Evolutionary conservation across 495 filamentous ascomycete genomes (phyloP), one percentile per base, ranked within the genome.

Genomic region (Penicillium riverlandense): DNA sequence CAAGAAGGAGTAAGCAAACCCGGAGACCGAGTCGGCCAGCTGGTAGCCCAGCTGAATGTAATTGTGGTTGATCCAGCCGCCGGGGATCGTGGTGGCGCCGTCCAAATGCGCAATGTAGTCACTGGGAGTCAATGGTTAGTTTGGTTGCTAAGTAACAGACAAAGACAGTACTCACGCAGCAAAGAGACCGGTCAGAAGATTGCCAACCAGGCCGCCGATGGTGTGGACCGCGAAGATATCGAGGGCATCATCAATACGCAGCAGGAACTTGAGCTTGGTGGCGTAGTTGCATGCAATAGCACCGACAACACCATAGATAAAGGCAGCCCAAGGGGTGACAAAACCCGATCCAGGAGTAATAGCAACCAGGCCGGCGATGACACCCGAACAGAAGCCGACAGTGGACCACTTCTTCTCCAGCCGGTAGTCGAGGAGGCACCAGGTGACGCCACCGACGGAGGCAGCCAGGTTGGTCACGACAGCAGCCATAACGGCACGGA

Each of bases 401-500:
- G 89, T 92, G 0, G 90, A 95, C 90, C 91, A 96, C 72, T 96
- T 97, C 50, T 82, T 76, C 65, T 96, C 91, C 27, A 97, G 75
- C 35, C 91, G 77, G 68, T 95, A 98, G 66, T 98, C 92, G 32
- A 98, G 78, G 29, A 96, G 66, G 65, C 86, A 94, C 92, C 92
- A 98, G 36, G 90, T 95, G 38, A 97, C 83, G 48, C 91, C 91
- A 41, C 89, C 92, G 31, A 90, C 71, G 1, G 69, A 68, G 35
- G 75, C 75, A 41, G 75, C 70, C 14, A 78, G 57, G 54, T 78
- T 78, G 41, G 75, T 78, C 22, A 75, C 71, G n/a, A 77, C 72
- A 14, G 74, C 74, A 37, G 75, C 75, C 75, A 78, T 78, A 31
- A 76, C 72, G 43, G 92, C 53, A 28, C 92, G 84, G 65, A 95